These are phyloP conservation scores for Alternaria metachromatica DNA, from an alignment of 2,329 filamentous ascomycete species.

Conservation along the genomic window DNA sequence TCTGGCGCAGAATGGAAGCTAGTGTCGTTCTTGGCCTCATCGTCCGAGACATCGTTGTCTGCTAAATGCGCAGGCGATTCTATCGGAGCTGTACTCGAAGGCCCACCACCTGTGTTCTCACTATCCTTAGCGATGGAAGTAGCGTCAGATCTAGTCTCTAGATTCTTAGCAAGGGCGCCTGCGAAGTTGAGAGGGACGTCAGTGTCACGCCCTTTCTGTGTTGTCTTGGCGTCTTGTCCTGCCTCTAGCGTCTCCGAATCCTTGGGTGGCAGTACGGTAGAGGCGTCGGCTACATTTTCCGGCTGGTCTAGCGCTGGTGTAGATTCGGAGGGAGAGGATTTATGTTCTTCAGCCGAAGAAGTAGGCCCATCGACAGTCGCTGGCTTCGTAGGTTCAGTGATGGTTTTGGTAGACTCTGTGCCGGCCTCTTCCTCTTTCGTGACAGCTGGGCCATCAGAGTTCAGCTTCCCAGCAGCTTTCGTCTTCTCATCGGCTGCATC, in stretches of 20 bases:
- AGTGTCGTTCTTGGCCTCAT: slow-evolving; percentile 31
- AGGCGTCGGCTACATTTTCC: background rate
- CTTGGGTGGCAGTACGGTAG: background rate
- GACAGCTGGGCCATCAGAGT: background rate
- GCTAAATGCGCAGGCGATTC: background rate
- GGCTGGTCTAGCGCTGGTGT: background rate
- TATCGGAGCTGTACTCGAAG: background rate
- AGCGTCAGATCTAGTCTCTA: background rate
- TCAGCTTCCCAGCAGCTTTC: background rate
- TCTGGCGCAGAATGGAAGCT: slow-evolving; percentile 35
- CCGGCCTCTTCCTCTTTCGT: background rate
- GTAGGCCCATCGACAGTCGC: background rate
- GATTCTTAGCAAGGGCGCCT: background rate
- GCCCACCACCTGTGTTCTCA: background rate
- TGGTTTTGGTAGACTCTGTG: background rate
- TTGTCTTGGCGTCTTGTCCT: background rate
- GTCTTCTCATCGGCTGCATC: background rate
- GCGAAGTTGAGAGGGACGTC: background rate
- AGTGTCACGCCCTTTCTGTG: background rate
- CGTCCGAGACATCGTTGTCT: slow-evolving; percentile 23
- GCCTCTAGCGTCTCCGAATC: background rate
- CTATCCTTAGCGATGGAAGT: background rate
- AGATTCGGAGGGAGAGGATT: background rate
- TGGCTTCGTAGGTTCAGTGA: background rate
- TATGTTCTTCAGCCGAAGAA: background rate